Evolutionary conservation across 208 protist genomes (phyloP), one percentile per base, ranked within the genome.

Genomic region (Pavlovales sp.): DNA sequence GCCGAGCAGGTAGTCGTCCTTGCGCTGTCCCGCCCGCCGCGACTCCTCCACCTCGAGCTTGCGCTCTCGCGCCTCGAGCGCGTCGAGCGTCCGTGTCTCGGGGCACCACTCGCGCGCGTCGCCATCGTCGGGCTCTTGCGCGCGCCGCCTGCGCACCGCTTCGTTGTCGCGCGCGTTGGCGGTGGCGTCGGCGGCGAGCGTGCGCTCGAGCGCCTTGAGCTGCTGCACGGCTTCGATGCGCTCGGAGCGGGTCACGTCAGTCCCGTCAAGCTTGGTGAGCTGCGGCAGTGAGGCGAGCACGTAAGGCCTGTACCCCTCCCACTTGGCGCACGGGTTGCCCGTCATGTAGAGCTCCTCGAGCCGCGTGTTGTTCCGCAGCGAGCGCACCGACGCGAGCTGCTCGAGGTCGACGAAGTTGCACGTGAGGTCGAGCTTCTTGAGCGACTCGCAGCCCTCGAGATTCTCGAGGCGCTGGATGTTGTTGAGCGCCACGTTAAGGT

Each of bases 401-500:
- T 85, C 92, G 18, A 99, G 96, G 1, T 85, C 93, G 36, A 99
- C 93, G 88, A 98, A 98, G 92, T 99, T 99, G 39, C 96, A 88
- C n/a, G 97, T 99, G 46, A 99, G 92, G 86, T 99, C 97, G 5
- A 99, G 94, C 88, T 97, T 97, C 86, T 95, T 94, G 30, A 99
- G 94, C 26, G 92, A 89, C 92, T 99, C 97, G 88, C 96, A 98
- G 11, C 94, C 93, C 47, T 97, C 94, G 0, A 99, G 92, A 18
- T 95, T 94, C 77, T 99, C 96, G 78, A 99, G 96, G 36, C 89
- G 88, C 0, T 84, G 94, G 84, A 99, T 96, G 91, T 97, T 98
- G 93, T 99, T 99, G 66, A 99, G 93, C 11, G 97, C 97, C 0
- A 99, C 90, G 91, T 99, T 99, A 28, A 99, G 91, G 88, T 99